These are phyloP conservation scores for Spongiforma sp. DNA, from an alignment of 1,284 basidiomycete species.

Conservation along the genomic window DNA sequence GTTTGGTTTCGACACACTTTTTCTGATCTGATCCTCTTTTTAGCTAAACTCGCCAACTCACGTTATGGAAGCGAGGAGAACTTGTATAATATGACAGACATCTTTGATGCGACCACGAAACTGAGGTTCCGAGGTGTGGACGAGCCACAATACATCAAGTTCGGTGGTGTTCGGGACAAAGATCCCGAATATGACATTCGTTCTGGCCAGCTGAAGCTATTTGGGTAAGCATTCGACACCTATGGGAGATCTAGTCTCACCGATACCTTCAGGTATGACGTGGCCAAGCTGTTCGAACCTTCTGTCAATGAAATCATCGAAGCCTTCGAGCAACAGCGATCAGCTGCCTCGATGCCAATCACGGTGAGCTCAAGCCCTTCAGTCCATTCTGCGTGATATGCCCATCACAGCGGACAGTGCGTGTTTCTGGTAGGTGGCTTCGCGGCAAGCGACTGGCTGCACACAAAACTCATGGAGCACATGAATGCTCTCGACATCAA, in stretches of 20 bases:
- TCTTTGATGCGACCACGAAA: constrained; percentile 47
- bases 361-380: no score
- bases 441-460: constrained; percentile 26
- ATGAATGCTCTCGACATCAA: constrained; percentile 18
- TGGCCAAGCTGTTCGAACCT: constrained; percentile 44
- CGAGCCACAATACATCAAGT: constrained; percentile 42
- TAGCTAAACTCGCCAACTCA: constrained; percentile 20
- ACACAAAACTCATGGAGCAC: constrained; percentile 17
- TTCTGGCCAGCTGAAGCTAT: constrained; percentile 40
- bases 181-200: constrained; percentile 40
- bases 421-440: constrained; percentile 45
- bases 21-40: background rate
- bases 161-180: constrained; percentile 41
- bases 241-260: no score
- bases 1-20: no score
- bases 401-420: no score
- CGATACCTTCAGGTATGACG: constrained; percentile 29
- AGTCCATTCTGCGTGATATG: no score
- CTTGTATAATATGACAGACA: constrained; percentile 37
- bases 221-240: constrained; percentile 39
- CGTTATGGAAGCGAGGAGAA: constrained; percentile 24
- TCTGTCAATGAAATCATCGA: constrained; percentile 40
- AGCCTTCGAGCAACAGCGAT: constrained; percentile 39
- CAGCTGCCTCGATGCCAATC: constrained; percentile 21
- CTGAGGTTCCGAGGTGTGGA: constrained; percentile 37